These are phyloP conservation scores for Malus orientalis DNA, from an alignment of 306 rosid species.

Conservation along the genomic window DNA sequence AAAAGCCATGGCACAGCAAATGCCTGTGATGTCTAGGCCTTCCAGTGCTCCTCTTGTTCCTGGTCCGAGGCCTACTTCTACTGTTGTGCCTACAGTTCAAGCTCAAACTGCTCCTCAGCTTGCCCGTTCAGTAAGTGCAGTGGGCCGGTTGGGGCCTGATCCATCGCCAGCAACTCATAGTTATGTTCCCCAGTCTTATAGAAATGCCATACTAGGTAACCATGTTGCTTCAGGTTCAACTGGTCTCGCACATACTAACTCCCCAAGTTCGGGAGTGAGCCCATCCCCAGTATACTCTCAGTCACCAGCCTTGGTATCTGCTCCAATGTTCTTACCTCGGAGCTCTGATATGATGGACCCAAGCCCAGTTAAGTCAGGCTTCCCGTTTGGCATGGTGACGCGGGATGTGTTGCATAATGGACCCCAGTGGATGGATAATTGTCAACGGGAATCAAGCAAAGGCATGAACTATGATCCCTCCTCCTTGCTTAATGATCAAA, in stretches of 20 bases:
- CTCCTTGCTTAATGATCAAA: constrained; percentile 46
- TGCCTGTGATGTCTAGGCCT: constrained; percentile 60
- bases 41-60: constrained; percentile 83
- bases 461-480: constrained; percentile 44
- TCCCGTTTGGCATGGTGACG: constrained; percentile 41
- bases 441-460: constrained; percentile 50
- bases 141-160: constrained; percentile 88
- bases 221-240: constrained; percentile 44
- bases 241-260: constrained; percentile 42
- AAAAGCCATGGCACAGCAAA: constrained; percentile 43
- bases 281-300: constrained; percentile 52
- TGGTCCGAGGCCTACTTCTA: constrained; percentile 65
- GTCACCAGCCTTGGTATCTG: constrained; percentile 53
- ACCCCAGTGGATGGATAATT: constrained; percentile 58
- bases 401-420: constrained; percentile 57
- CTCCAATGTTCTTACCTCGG: constrained; percentile 52
- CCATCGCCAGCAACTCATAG: constrained; percentile 69
- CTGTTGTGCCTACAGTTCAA: constrained; percentile 70
- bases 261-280: constrained; percentile 45
- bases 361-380: constrained; percentile 38
- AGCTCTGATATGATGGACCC: constrained; percentile 57
- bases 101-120: constrained; percentile 70
- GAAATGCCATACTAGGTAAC: constrained; percentile 89
- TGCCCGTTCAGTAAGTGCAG: constrained; percentile 78
- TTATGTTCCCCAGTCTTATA: constrained; percentile 74